phyloP scores from a whole-genome alignment of 164 flowering plant species.

The Dillenia turbinata region DNA sequence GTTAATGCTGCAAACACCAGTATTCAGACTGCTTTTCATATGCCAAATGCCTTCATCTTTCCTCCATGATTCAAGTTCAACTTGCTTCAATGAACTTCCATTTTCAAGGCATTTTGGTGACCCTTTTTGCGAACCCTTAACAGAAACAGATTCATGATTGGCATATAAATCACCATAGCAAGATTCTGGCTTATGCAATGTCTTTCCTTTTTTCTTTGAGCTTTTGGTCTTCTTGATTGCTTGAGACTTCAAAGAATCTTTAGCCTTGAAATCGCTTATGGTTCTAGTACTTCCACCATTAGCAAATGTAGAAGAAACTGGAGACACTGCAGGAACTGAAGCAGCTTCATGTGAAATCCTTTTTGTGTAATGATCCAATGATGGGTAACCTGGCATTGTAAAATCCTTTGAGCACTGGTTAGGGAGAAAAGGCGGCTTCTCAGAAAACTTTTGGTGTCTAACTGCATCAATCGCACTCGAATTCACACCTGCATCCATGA shows the following conservation, averaged over 20 bases:
- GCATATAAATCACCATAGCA: slow-evolving; percentile 11
- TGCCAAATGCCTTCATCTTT: slow-evolving; percentile 13
- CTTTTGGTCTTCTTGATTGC: slow-evolving; percentile 23
- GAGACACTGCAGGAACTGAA: slow-evolving; percentile 14
- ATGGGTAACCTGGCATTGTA: slow-evolving; percentile 14
- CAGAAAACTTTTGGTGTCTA: slow-evolving; percentile 15
- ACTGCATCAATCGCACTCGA: slow-evolving; percentile 26
- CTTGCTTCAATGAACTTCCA: slow-evolving; percentile 11
- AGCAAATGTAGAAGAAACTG: slow-evolving; percentile 22
- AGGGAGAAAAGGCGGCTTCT: slow-evolving; percentile 23
- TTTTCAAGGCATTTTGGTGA: slow-evolving; percentile 5
- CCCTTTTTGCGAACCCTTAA: slow-evolving; percentile 17
- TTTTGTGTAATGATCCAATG: slow-evolving; percentile 24
- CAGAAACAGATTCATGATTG: slow-evolving; percentile 15
- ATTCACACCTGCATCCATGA: slow-evolving; percentile 44
- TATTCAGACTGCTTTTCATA: slow-evolving; percentile 8
- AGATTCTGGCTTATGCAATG: slow-evolving; percentile 19
- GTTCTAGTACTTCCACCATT: slow-evolving; percentile 13
- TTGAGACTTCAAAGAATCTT: slow-evolving; percentile 13
- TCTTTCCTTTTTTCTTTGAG: slow-evolving; percentile 15
- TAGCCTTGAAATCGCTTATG: slow-evolving; percentile 11
- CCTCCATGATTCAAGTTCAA: slow-evolving; percentile 12
- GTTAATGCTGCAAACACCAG: too few species aligned
- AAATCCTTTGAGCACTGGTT: slow-evolving; percentile 23
- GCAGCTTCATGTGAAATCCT: slow-evolving; percentile 19